phyloP scores from a whole-genome alignment of 805 yeast genomes.

The Crinitomyces ghanaensis region DNA sequence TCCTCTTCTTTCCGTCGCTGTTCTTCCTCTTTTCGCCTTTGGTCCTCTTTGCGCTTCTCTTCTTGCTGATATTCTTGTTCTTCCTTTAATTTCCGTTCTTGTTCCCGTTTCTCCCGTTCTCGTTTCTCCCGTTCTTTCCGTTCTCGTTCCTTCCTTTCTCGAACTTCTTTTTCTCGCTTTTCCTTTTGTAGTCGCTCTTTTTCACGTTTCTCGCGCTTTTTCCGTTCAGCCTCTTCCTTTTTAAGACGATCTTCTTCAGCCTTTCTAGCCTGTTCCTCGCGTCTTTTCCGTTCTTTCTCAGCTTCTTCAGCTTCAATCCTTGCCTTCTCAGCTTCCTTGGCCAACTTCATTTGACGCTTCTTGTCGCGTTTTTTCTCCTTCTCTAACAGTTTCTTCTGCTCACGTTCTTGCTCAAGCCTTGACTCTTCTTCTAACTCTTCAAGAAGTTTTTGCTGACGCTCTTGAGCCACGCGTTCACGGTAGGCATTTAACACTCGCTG shows the following conservation, averaged over 20 bases:
- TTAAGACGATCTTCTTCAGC: conserved; percentile 21
- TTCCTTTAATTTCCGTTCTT: conserved; percentile 11
- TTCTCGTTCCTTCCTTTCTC: conserved; percentile 24
- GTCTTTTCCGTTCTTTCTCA: conserved; percentile 20
- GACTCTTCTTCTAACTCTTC: conserved; percentile 26
- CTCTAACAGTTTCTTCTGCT: conserved; percentile 26
- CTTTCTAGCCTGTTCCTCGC: conserved; percentile 19
- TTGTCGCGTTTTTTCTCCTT: conserved; percentile 33
- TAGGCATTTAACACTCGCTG: conserved; percentile 64
- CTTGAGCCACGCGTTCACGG: conserved; percentile 71
- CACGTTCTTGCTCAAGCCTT: conserved; percentile 22
- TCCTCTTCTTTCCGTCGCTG: background rate
- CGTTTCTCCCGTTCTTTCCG: conserved; percentile 18
- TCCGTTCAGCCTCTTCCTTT: conserved; percentile 22
- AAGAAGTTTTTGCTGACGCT: conserved; percentile 31
- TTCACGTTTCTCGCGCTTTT: conserved; percentile 15
- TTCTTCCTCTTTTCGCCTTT: conserved; percentile 9
- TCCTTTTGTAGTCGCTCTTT: conserved; percentile 18
- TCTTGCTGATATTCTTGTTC: conserved; percentile 14
- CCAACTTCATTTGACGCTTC: conserved; percentile 28
- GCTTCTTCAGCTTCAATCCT: conserved; percentile 25
- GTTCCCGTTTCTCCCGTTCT: conserved; percentile 10
- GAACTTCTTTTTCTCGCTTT: conserved; percentile 14
- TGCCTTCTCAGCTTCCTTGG: conserved; percentile 30
- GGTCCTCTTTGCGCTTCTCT: conserved; percentile 17